Evolutionary conservation across 2,329 filamentous ascomycete genomes (phyloP).

Genomic region (Pseudogymnoascus sp.): DNA sequence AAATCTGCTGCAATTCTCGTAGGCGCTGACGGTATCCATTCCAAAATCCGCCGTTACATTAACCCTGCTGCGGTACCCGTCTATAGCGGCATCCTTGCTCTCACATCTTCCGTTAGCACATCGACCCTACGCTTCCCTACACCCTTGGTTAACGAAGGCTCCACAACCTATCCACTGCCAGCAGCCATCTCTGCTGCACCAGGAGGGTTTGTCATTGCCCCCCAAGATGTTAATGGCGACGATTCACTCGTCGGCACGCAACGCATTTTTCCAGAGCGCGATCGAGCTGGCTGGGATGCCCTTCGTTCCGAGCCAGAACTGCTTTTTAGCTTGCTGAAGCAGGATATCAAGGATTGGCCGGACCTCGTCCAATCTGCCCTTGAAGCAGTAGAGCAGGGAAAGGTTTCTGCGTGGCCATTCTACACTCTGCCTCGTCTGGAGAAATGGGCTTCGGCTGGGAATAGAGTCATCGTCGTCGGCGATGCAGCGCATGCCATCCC

Average conservation of each 20-base stretch:
- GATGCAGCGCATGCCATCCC: constrained; percentile 43
- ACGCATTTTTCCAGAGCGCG: constrained; percentile 30
- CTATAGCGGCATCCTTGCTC: constrained; percentile 41
- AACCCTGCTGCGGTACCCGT: constrained; percentile 39
- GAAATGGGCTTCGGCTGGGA: constrained; percentile 31
- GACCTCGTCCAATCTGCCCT: too few species aligned
- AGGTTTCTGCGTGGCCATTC: constrained; percentile 39
- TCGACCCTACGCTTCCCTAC: constrained; percentile 15
- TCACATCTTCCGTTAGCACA: constrained; percentile 24
- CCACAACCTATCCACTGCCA: constrained; percentile 18
- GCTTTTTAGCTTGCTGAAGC: constrained; percentile 29
- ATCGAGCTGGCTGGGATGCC: constrained; percentile 39
- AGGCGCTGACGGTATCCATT: constrained; percentile 54
- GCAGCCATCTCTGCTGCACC: too few species aligned
- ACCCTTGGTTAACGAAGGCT: too few species aligned
- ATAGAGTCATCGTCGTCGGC: constrained; percentile 36
- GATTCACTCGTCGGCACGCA: too few species aligned
- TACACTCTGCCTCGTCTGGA: constrained; percentile 36
- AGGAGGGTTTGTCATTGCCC: constrained; percentile 42
- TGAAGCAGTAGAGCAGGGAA: too few species aligned
- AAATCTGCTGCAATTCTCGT: constrained; percentile 38
- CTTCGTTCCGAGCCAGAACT: too few species aligned
- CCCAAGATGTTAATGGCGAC: too few species aligned
- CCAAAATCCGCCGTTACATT: constrained; percentile 43
- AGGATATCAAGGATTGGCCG: constrained; percentile 29